phyloP scores from a whole-genome alignment of 306 rosid genomes.

The Vigna trinervia region DNA sequence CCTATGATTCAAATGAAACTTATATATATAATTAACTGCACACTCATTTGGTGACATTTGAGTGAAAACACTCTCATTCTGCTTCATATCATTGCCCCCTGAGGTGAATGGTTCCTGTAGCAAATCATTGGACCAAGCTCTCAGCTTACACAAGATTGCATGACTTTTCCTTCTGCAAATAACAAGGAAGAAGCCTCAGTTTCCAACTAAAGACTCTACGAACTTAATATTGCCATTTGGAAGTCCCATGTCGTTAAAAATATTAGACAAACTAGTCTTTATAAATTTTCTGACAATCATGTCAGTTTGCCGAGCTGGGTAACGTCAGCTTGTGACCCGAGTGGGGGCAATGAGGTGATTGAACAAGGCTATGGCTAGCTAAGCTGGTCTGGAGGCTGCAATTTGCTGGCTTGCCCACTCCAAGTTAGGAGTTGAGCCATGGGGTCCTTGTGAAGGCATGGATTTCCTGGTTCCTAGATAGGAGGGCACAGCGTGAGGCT shows the following conservation, averaged over 20 bases:
- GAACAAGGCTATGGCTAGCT: background rate
- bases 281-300: too few species aligned
- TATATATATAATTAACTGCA: too few species aligned
- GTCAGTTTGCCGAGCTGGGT: background rate
- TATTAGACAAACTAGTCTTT: too few species aligned
- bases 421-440: background rate
- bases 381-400: background rate
- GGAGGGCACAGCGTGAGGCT: background rate
- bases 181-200: background rate
- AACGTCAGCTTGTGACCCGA: background rate
- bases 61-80: too few species aligned
- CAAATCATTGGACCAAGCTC: too few species aligned
- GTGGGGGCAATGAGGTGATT: background rate
- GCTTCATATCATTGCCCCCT: too few species aligned
- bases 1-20: too few species aligned
- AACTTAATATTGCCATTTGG: background rate
- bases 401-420: background rate
- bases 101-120: too few species aligned
- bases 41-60: too few species aligned
- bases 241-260: background rate
- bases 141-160: too few species aligned
- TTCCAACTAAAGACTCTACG: background rate
- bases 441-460: background rate
- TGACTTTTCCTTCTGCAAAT: too few species aligned
- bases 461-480: background rate